These are phyloP conservation scores for Pseudogymnoascus sp. DNA, from an alignment of 2,329 filamentous ascomycete species.

Conservation along the genomic window DNA sequence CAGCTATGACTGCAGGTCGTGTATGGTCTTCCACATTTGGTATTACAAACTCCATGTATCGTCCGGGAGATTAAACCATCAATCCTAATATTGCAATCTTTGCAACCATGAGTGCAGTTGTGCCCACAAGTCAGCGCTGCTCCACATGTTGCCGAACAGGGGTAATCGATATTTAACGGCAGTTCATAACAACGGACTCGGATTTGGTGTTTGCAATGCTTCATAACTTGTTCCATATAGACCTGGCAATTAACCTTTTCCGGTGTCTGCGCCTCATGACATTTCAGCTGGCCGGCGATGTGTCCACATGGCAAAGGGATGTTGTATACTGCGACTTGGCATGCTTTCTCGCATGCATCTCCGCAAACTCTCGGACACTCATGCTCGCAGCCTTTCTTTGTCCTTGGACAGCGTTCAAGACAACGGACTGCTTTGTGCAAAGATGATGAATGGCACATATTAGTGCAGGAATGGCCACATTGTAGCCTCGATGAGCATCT, in stretches of 20 bases:
- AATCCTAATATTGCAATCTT: constrained; percentile 36
- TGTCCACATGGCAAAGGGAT: constrained; percentile 37
- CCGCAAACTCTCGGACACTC: constrained; percentile 37
- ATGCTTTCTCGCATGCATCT: constrained; percentile 34
- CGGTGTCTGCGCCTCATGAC: constrained; percentile 38
- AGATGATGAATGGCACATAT: constrained; percentile 39
- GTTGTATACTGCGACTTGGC: constrained; percentile 28
- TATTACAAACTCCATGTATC: constrained; percentile 41
- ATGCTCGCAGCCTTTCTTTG: constrained; percentile 37
- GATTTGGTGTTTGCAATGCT: constrained; percentile 48
- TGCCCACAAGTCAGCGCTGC: constrained; percentile 49
- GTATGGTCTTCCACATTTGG: constrained; percentile 42
- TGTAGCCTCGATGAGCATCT: constrained; percentile 25
- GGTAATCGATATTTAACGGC: constrained; percentile 28
- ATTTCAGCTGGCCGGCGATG: constrained; percentile 25
- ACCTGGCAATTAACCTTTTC: constrained; percentile 40
- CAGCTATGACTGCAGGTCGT: constrained; percentile 52
- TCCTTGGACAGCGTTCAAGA: constrained; percentile 36
- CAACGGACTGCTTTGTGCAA: constrained; percentile 42
- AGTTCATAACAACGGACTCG: constrained; percentile 45
- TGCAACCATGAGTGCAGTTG: constrained; percentile 42
- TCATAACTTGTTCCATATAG: constrained; percentile 40
- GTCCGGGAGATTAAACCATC: constrained; percentile 24
- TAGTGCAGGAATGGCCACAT: constrained; percentile 42
- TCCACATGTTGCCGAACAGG: constrained; percentile 43